phyloP scores from a whole-genome alignment of 2,329 filamentous ascomycete genomes.

The Pestalotiopsis sp. region DNA sequence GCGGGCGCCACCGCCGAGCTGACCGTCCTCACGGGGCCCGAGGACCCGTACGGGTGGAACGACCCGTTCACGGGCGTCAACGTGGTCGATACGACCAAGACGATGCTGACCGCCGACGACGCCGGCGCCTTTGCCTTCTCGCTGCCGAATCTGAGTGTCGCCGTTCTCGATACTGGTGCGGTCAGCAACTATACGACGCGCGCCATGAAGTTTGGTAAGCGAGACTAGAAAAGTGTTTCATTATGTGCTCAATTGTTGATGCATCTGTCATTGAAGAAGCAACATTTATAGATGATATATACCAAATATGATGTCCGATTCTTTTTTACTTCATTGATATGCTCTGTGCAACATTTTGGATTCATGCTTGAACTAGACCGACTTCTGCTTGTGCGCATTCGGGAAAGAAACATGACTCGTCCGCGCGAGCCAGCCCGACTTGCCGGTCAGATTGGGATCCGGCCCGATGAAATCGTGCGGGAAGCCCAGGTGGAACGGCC shows the following conservation, averaged over 20 bases:
- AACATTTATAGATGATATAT: not conserved
- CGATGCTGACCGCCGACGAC: conserved; percentile 40
- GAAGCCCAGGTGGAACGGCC: conserved; percentile 55
- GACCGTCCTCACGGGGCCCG: conserved; percentile 45
- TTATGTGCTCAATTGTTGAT: not conserved
- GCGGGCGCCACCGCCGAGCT: conserved; percentile 15
- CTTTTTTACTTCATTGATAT: not conserved
- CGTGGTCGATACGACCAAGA: conserved; percentile 45
- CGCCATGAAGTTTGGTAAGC: conserved; percentile 8
- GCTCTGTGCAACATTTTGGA: not conserved
- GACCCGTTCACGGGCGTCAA: conserved; percentile 46
- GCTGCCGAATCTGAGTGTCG: conserved; percentile 55
- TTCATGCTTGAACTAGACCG: not conserved
- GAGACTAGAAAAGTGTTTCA: not conserved
- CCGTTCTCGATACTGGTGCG: conserved; percentile 47
- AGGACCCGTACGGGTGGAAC: conserved; percentile 45
- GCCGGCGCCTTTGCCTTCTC: conserved; percentile 52
- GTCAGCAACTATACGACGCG: conserved; percentile 2
- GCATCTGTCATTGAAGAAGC: not conserved
- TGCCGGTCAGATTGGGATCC: conserved; percentile 8
- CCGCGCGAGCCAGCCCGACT: conserved; percentile 7
- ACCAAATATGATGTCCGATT: not conserved
- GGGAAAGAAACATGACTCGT: conserved; percentile 10
- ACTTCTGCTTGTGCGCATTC: conserved; percentile 1
- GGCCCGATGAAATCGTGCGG: conserved; percentile 37